Base-by-base conservation (phyloP, 2,329 filamentous ascomycete species). In the Fusarium sp. region DNA sequence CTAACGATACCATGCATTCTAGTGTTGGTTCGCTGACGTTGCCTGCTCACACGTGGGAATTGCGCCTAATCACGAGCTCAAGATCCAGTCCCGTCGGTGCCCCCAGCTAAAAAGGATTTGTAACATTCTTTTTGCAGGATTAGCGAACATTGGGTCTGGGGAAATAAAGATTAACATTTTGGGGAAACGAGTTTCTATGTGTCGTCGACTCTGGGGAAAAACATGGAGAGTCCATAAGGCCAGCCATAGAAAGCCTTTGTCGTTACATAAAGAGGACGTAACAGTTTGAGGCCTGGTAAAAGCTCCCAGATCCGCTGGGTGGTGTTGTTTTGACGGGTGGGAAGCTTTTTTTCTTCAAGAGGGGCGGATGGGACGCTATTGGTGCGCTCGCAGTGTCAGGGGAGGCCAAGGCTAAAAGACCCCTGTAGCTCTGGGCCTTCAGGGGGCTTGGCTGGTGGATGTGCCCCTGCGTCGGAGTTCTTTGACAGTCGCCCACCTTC, bases 221-320 rank as follows among this genome's bases (percentile, higher is more conserved):
- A 63, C 67, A 61, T 61, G 53, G 65, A 55, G 22, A 31, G 28
- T 9, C 17, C 15, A 13, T 51, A 47, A n/a, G 50, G 57, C 54
- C 61, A 65, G 47, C 71, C 71, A 73, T 62, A 60, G 57, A 73
- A 71, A 62, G 36, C 9, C 15, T 14, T 69, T 65, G 62, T 34
- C 33, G 72, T 74, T 74, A 74, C 68, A 71, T 74, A 73, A 72
- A 67, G 22, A 21, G 46, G 53, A 74, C 69, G 72, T 74, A 74
- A 74, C 40, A 59, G 45, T 63, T 65, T 73, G 56, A 28, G 8
- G 28, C 24, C 17, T 36, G 36, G 57, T 55, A 31, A 31, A 31
- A 31, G 28, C 36, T 42, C 17, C 54, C 44, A 61, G 50, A 39
- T 36, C 24, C 8, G 15, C 14, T 14, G 43, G 17, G 28, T 46